phyloP scores from a whole-genome alignment of 106 monocot genomes.

The Allium fistulosum region DNA sequence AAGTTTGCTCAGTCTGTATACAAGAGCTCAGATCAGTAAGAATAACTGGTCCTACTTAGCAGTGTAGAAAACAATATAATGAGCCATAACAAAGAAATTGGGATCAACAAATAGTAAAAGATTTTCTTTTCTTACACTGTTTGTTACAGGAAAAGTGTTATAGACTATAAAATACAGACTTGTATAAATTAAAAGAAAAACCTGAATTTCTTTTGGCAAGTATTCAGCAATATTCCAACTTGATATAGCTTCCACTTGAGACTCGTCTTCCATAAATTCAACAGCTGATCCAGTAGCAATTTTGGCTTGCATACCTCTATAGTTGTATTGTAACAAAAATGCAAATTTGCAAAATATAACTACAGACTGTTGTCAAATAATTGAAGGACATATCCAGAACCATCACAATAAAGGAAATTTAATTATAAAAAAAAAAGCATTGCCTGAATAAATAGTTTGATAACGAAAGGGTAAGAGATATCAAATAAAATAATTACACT shows the following conservation, averaged over 20 bases:
- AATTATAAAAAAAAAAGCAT: conserved; percentile 1
- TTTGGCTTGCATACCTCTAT: conserved; percentile 83
- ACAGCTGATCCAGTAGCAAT: conserved; percentile 1
- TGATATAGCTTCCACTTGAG: conserved; percentile 68
- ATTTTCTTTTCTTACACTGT: not conserved
- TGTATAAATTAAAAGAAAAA: conserved; percentile 9
- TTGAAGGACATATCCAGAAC: too few species aligned
- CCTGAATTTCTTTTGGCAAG: conserved; percentile 69
- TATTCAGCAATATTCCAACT: conserved; percentile 93
- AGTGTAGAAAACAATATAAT: not conserved
- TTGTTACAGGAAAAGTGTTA: not conserved
- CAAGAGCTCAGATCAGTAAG: conserved; percentile 77
- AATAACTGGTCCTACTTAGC: conserved; percentile 75
- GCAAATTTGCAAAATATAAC: not conserved
- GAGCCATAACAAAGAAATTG: not conserved
- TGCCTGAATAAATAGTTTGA: not conserved
- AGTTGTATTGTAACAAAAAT: conserved; percentile 58
- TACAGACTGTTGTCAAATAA: too few species aligned
- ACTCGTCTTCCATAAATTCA: conserved; percentile 22
- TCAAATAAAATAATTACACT: not conserved
- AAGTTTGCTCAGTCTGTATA: too few species aligned
- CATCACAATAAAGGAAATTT: not conserved
- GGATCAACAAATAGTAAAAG: not conserved
- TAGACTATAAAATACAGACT: too few species aligned
- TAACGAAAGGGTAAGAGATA: not conserved